A percentile compares a stretch with the other conserved stretches of the same genome.
Evolutionary conservation across 805 yeast genomes (phyloP).

Genomic region (Kodamaea laetipori): DNA sequence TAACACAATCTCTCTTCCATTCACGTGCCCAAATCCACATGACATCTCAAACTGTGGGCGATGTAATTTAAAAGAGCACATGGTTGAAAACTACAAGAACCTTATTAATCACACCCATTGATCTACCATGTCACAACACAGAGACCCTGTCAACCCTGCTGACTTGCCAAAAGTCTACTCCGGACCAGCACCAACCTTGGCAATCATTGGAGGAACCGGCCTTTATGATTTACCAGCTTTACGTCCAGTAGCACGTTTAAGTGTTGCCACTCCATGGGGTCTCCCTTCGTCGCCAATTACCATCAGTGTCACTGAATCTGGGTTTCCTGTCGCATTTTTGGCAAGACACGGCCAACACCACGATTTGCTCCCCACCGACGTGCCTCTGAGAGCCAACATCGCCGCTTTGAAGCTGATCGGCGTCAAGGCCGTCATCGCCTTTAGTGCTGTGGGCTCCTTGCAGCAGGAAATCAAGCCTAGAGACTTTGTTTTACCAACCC

Average conservation of each 20-base stretch:
- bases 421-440: conserved; percentile 85
- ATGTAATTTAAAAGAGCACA: conserved; percentile 2
- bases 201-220: conserved; percentile 98
- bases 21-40: background rate
- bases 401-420: conserved; percentile 91
- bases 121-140: conserved; percentile 35
- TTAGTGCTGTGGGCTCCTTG: conserved; percentile 94
- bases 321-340: conserved; percentile 87
- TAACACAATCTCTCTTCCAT: no score
- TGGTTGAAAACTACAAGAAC: background rate
- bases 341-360: conserved; percentile 95
- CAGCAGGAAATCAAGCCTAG: conserved; percentile 88
- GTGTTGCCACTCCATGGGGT: conserved; percentile 96
- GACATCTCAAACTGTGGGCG: background rate
- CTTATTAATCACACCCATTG: no score
- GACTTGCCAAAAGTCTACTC: conserved; percentile 53
- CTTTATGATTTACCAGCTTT: conserved; percentile 81
- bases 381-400: conserved; percentile 91
- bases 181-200: conserved; percentile 69
- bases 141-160: conserved; percentile 29
- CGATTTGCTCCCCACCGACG: conserved; percentile 86
- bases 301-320: conserved; percentile 71
- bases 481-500: conserved; percentile 95
- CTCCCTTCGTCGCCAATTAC: conserved; percentile 93
- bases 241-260: conserved; percentile 80